Base-by-base conservation (phyloP, 306 rosid species). In the Macrotyloma uniflorum region DNA sequence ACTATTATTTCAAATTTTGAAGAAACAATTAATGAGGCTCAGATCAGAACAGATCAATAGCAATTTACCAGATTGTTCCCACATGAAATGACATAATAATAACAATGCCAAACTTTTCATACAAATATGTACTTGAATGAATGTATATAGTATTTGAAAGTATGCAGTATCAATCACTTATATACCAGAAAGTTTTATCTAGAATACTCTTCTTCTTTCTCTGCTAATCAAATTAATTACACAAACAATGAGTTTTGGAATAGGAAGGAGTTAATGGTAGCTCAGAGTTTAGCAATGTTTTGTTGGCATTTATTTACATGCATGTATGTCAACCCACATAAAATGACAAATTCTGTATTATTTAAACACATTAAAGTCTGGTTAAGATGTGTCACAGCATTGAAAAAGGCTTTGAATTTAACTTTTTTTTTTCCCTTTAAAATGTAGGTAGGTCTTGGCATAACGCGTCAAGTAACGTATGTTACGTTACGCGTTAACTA, bases 391-490 rank as follows among this genome's bases (percentile, higher is more conserved):
- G 5, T 47, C 8, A 38, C 23, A 7, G 32, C 57, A 5, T 50
- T 66, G 43, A 36, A 9, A 64, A 53, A 26, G 3, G 5, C 30
- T 33, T 63, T 30, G n/a, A 40, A 50, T 5, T 53, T 8, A 35
- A 12, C 15, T 8, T 10, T 38, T 20, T 10, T 38, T 20, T n/a
- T 20, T 1, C 0, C 22, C 42, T 78, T 58, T 46, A 42, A 46
- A 32, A 43, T 47, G 43, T 61, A 33, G 71, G 64, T 23, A 30
- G 63, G 62, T 70, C 70, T 79, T 80, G 4, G 8, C 59, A 36
- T 51, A 67, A 76, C 73, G 75, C 63, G 65, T 30, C 70, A 57
- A 36, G 73, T 62, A 24, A 71, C 70, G 74, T 28, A 72, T 18
- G 72, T 57, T 78, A 45, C 71, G 62, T 47, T 78, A 46, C 72